A percentile compares a stretch with the other conserved stretches of the same genome.
phyloP scores from a whole-genome alignment of 1,139 yeast genomes.

The Hansenula sp. region DNA sequence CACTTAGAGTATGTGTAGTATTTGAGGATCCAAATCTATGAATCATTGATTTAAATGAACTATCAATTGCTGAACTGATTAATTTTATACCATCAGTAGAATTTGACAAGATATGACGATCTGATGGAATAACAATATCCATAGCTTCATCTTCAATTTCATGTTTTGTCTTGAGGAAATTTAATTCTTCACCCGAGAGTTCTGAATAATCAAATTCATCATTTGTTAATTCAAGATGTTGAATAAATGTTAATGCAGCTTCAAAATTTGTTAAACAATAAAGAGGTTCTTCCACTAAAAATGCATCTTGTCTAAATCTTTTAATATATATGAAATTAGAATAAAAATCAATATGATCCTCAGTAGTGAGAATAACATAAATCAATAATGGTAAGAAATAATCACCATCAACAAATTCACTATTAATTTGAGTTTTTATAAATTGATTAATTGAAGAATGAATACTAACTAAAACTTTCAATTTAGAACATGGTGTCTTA shows the following conservation, averaged over 20 bases:
- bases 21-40: slow-evolving; percentile 23
- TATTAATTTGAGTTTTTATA: slow-evolving; percentile 5
- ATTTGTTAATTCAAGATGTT: slow-evolving; percentile 18
- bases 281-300: slow-evolving; percentile 44
- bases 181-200: background rate
- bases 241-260: slow-evolving; percentile 55
- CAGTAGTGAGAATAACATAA: slow-evolving; percentile 39
- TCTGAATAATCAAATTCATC: slow-evolving; percentile 1
- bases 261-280: slow-evolving; percentile 62
- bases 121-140: background rate
- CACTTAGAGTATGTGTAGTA: too few relatives aligned
- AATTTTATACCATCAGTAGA: slow-evolving; percentile 21
- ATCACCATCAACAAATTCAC: slow-evolving; percentile 33
- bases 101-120: slow-evolving; percentile 1
- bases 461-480: slow-evolving; percentile 8
- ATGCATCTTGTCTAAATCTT: slow-evolving; percentile 46
- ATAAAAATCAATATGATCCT: slow-evolving; percentile 36
- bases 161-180: background rate
- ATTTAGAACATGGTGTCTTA: slow-evolving; percentile 15
- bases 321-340: slow-evolving; percentile 50
- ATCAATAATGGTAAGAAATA: slow-evolving; percentile 53
- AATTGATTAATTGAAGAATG: slow-evolving; percentile 14
- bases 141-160: background rate
- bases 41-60: slow-evolving; percentile 26
- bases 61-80: slow-evolving; percentile 28